Percentiles rank a stretch among this genome's conserved stretches.
phyloP scores from a whole-genome alignment of 306 rosid genomes.

The Hippophae tibetana region DNA sequence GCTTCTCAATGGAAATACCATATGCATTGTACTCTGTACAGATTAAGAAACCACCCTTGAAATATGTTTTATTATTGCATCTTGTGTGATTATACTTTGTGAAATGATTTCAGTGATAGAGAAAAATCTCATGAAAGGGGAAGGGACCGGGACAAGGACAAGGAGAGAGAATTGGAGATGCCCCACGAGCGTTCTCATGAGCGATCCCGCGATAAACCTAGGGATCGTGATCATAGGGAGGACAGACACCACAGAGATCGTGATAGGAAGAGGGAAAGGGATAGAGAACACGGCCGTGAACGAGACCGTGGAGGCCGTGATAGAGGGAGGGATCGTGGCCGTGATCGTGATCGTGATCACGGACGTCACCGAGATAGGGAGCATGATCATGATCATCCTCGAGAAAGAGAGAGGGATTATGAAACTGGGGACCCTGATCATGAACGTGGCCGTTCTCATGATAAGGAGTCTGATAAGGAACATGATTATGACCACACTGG shows the following conservation, averaged over 20 bases:
- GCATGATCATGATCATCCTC: slow-evolving; percentile 42
- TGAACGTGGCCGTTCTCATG: slow-evolving; percentile 64
- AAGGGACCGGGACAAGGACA: slow-evolving; percentile 25
- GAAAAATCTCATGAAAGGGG: slow-evolving; percentile 85
- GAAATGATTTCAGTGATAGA: slow-evolving; percentile 47
- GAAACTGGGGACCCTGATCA: slow-evolving; percentile 49
- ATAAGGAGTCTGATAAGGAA: slow-evolving; percentile 49
- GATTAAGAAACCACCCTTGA: neutral
- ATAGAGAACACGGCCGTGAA: neutral
- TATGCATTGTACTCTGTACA: no score
- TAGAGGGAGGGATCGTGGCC: no score
- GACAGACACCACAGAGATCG: slow-evolving; percentile 91
- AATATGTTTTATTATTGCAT: no score
- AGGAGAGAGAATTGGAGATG: slow-evolving; percentile 55
- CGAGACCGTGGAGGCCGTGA: slow-evolving; percentile 48
- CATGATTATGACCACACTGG: slow-evolving; percentile 41
- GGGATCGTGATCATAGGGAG: slow-evolving; percentile 82
- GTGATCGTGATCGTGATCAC: slow-evolving; percentile 43
- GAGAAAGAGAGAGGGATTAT: slow-evolving; percentile 66
- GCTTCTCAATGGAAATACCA: no score
- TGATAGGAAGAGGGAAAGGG: slow-evolving; percentile 54
- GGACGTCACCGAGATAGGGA: slow-evolving; percentile 56
- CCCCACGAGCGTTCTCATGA: slow-evolving; percentile 43
- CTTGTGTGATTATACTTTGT: no score
- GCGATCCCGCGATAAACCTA: slow-evolving; percentile 46